These are phyloP conservation scores for Alnus glutinosa DNA, from an alignment of 306 rosid genomes.

Conservation along the genomic window DNA sequence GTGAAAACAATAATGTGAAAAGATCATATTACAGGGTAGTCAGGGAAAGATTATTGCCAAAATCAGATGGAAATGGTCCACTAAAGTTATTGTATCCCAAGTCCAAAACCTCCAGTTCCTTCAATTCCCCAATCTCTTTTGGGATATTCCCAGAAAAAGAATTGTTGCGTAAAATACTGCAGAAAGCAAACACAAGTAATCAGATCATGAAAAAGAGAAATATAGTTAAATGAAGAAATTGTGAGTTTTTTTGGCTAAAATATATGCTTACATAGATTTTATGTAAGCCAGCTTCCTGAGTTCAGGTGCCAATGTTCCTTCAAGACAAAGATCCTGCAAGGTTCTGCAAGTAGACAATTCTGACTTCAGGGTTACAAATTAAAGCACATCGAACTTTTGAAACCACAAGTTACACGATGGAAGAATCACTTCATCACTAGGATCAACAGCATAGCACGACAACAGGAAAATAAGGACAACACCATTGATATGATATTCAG, in stretches of 20 bases:
- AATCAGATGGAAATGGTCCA: slow-evolving; percentile 54
- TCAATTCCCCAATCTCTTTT: slow-evolving; percentile 44
- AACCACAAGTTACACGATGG: not conserved
- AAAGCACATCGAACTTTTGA: not conserved
- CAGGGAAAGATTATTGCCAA: slow-evolving; percentile 47
- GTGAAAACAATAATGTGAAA: slow-evolving; percentile 2
- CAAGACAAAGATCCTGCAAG: slow-evolving; percentile 59
- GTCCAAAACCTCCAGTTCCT: slow-evolving; percentile 66
- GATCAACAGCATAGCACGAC: no score
- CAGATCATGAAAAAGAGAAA: not conserved
- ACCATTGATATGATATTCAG: no score
- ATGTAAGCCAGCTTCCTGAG: slow-evolving; percentile 50
- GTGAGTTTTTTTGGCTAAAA: not conserved
- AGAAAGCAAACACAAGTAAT: slow-evolving; percentile 7
- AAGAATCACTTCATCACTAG: no score
- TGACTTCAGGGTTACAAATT: slow-evolving; percentile 10
- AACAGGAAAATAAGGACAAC: no score
- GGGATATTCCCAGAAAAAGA: slow-evolving; percentile 60
- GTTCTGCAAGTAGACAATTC: slow-evolving; percentile 47
- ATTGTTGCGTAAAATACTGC: slow-evolving; percentile 70
- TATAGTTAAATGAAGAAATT: not conserved
- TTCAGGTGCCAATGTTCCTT: slow-evolving; percentile 69
- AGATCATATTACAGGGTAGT: slow-evolving; percentile 48
- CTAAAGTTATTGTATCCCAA: slow-evolving; percentile 70
- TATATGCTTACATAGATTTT: slow-evolving; percentile 58